These are phyloP conservation scores for Sclerotinia spermophila DNA, from an alignment of 2,329 filamentous ascomycete genomes.

Conservation along the genomic window DNA sequence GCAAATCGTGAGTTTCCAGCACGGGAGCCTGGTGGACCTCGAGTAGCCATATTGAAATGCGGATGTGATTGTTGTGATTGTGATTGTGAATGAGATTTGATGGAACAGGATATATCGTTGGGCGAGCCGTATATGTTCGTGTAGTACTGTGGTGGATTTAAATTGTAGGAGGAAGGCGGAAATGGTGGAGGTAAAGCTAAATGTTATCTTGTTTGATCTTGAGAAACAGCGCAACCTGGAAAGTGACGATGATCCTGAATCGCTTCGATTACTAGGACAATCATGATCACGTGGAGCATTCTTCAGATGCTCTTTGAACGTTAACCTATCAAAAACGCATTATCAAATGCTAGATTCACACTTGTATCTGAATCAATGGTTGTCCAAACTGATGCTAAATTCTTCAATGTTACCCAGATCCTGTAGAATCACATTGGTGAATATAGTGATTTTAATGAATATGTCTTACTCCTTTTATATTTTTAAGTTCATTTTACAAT, in stretches of 20 bases:
- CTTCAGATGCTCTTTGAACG: background rate
- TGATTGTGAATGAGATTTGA: conserved; percentile 19
- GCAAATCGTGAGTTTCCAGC: conserved; percentile 82
- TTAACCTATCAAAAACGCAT: background rate
- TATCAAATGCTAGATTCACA: background rate
- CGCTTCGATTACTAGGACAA: conserved; percentile 10
- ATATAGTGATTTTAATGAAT: background rate
- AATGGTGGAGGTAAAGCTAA: conserved; percentile 3
- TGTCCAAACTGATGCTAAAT: background rate
- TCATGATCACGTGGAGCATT: conserved; percentile 16
- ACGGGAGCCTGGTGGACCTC: conserved; percentile 63
- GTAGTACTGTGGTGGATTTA: background rate
- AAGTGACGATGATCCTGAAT: conserved; percentile 18
- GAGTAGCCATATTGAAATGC: conserved; percentile 68
- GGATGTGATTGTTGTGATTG: background rate
- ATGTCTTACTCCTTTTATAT: background rate
- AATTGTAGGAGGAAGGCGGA: background rate
- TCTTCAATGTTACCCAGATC: background rate
- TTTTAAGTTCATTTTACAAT: background rate
- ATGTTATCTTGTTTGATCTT: conserved; percentile 18
- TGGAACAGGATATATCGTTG: background rate
- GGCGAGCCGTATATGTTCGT: background rate
- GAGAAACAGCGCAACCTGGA: conserved; percentile 15
- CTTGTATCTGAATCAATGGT: background rate
- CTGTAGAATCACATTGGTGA: background rate